Conservation (phyloP, 257 asterid species). For the Nicotiana undulata region DNA sequence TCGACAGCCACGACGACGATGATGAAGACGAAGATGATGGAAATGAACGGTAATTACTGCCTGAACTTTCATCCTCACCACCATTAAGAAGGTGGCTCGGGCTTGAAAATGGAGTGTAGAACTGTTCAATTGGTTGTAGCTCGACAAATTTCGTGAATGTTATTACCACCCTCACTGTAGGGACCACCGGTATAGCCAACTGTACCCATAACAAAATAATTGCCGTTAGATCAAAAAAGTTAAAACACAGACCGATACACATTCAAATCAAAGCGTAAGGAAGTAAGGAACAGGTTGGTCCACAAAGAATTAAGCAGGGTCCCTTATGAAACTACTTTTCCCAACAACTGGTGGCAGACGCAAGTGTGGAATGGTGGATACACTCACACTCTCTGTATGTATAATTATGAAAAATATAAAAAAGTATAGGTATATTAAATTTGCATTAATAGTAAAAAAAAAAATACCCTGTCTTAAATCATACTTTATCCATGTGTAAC, state of each 20-base stretch:
- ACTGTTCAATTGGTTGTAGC: slow-evolving; percentile 60
- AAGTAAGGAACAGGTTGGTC: neutral
- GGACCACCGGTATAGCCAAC: slow-evolving; percentile 96
- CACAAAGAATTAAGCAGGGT: neutral
- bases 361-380: neutral
- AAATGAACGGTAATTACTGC: slow-evolving; percentile 23
- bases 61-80: slow-evolving; percentile 19
- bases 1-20: slow-evolving; percentile 17
- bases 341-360: neutral
- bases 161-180: slow-evolving; percentile 86
- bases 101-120: slow-evolving; percentile 80
- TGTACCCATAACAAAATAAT: slow-evolving; percentile 19
- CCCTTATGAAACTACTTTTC: neutral
- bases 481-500: no score
- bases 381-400: neutral
- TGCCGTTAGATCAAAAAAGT: neutral
- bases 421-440: neutral
- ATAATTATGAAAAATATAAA: neutral
- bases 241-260: neutral
- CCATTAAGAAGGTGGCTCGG: slow-evolving; percentile 40
- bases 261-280: neutral
- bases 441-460: no score
- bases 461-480: no score
- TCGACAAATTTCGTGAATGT: slow-evolving; percentile 86
- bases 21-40: slow-evolving; percentile 24